These are phyloP conservation scores for Erythrophleum ivorense DNA, from an alignment of 331 rosid genomes.

Conservation along the genomic window DNA sequence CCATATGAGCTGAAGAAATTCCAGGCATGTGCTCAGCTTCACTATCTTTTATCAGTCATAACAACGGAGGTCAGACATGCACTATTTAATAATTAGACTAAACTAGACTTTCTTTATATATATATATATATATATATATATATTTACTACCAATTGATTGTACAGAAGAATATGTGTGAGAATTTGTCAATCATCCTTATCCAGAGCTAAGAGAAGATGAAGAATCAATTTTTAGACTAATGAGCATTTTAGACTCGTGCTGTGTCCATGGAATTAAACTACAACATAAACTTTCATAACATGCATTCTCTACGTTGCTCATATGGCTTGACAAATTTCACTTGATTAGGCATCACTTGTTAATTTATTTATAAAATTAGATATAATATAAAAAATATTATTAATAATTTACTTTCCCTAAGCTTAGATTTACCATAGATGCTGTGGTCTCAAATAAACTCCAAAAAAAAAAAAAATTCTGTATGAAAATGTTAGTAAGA, in stretches of 20 bases:
- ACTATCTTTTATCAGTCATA: slow-evolving; percentile 33
- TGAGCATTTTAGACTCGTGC: background rate
- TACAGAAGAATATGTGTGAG: background rate
- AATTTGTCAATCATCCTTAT: background rate
- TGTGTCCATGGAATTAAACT: too few species aligned
- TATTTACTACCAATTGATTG: too few species aligned
- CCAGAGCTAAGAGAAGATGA: background rate
- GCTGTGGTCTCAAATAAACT: too few species aligned
- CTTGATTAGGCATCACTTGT: background rate
- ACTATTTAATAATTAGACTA: background rate
- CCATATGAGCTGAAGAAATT: slow-evolving; percentile 43
- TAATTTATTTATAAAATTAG: background rate
- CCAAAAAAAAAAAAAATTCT: too few species aligned
- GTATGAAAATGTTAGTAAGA: too few species aligned
- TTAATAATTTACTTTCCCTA: background rate
- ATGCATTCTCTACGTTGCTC: background rate
- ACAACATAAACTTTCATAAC: too few species aligned
- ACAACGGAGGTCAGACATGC: background rate
- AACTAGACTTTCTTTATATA: background rate
- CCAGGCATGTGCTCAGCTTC: slow-evolving; percentile 45
- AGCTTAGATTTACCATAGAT: too few species aligned
- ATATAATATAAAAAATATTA: background rate
- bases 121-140: too few species aligned
- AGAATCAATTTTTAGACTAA: background rate
- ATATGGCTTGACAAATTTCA: background rate